Percentiles rank a stretch among this genome's conserved stretches.
Conservation (phyloP, 257 asterid genomes). For the Solanum lignicaule region DNA sequence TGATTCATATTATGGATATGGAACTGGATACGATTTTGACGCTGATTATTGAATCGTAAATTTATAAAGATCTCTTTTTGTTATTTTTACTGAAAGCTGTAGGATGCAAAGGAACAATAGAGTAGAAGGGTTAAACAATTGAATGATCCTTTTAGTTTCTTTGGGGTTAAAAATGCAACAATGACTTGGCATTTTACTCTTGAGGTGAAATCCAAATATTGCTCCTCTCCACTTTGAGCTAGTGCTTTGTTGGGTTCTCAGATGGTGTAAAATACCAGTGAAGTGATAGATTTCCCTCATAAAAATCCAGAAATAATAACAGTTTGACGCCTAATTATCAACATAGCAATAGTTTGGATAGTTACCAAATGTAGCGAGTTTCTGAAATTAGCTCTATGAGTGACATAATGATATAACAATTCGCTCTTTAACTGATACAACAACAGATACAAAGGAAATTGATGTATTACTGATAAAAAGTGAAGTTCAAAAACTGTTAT, state of each 20-base stretch:
- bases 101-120: neutral
- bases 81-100: neutral
- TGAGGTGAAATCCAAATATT: neutral
- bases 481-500: neutral
- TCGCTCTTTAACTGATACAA: neutral
- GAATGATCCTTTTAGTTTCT: neutral
- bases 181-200: neutral
- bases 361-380: neutral
- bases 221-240: neutral
- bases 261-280: neutral
- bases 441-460: neutral
- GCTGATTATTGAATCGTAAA: neutral
- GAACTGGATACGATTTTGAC: constrained; percentile 10
- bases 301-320: neutral
- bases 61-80: neutral
- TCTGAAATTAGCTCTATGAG: neutral
- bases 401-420: neutral
- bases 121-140: neutral
- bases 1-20: neutral
- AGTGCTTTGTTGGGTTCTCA: neutral
- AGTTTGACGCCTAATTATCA: neutral
- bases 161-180: neutral
- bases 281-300: neutral
- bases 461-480: neutral
- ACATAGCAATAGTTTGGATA: neutral